phyloP scores from a whole-genome alignment of 1,284 basidiomycete species.

The Cryptococcus amylolentus region DNA sequence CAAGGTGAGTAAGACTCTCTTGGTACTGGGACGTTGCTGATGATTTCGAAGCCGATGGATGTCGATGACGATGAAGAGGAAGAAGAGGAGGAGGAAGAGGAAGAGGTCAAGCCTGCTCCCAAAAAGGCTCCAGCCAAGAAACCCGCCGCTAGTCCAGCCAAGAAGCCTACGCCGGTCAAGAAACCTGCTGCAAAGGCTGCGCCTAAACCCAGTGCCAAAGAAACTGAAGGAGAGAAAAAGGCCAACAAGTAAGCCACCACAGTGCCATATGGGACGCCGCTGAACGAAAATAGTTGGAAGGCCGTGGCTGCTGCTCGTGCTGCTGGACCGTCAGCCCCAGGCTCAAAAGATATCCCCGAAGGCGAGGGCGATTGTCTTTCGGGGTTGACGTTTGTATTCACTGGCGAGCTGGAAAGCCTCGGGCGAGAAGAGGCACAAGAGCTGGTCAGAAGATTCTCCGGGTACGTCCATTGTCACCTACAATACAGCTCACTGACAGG shows the following conservation, averaged over 20 bases:
- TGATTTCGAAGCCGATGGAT: background rate
- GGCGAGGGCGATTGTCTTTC: constrained; percentile 73
- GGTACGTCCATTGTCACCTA: constrained; percentile 54
- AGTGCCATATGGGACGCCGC: constrained; percentile 15
- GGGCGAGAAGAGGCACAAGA: constrained; percentile 83
- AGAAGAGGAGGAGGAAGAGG: constrained; percentile 24
- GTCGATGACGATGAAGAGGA: constrained; percentile 12
- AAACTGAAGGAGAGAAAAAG: constrained; percentile 17
- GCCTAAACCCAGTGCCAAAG: constrained; percentile 1
- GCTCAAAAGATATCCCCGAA: constrained; percentile 71
- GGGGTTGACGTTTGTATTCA: constrained; percentile 91
- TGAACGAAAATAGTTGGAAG: constrained; percentile 42
- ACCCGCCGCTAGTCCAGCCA: constrained; percentile 12
- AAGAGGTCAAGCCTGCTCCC: constrained; percentile 23
- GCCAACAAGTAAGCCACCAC: constrained; percentile 24
- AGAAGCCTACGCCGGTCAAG: constrained; percentile 16
- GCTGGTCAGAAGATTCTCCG: constrained; percentile 88
- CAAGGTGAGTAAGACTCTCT: background rate
- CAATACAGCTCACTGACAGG: background rate
- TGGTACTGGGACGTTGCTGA: background rate
- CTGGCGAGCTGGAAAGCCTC: constrained; percentile 83
- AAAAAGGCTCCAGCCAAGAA: constrained; percentile 38
- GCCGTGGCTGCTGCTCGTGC: constrained; percentile 64
- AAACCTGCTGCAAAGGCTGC: constrained; percentile 12
- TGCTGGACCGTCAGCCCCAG: constrained; percentile 64